These are phyloP conservation scores for Heliocybe sulcata DNA, from an alignment of 1,284 basidiomycete genomes.

Conservation along the genomic window DNA sequence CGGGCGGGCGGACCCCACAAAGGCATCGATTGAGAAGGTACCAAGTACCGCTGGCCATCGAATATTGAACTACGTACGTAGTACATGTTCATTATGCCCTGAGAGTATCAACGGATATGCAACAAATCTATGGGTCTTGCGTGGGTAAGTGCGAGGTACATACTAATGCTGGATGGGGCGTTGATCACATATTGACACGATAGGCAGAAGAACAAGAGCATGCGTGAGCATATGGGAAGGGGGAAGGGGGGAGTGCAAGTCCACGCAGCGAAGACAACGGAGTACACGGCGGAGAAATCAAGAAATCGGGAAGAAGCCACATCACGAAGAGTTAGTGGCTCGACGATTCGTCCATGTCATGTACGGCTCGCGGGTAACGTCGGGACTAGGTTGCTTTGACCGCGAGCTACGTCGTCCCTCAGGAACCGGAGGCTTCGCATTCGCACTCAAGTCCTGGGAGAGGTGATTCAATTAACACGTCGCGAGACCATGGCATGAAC, in stretches of 20 bases:
- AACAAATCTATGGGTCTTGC: not conserved
- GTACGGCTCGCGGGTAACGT: constrained; percentile 69
- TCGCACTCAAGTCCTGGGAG: constrained; percentile 58
- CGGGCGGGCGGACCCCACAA: too few relatives aligned
- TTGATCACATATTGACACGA: not conserved
- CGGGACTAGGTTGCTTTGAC: constrained; percentile 51
- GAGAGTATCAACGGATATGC: not conserved
- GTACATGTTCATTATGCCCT: not conserved
- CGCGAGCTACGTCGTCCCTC: constrained; percentile 75
- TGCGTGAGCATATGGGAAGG: not conserved
- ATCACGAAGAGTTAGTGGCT: constrained; percentile 35
- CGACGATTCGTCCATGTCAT: constrained; percentile 80
- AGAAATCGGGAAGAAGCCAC: constrained; percentile 9
- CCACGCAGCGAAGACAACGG: too few relatives aligned
- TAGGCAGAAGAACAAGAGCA: not conserved
- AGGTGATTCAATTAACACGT: not conserved
- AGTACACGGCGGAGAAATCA: constrained; percentile 24
- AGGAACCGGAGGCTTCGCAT: constrained; percentile 45
- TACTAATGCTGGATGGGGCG: not conserved
- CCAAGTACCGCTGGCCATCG: too few relatives aligned
- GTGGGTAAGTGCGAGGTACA: not conserved
- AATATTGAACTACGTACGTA: too few relatives aligned
- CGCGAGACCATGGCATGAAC: not conserved
- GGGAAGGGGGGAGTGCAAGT: not conserved
- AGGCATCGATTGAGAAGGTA: too few relatives aligned